phyloP scores from a whole-genome alignment of 1,284 basidiomycete species.

The Ustilago loliicola region DNA sequence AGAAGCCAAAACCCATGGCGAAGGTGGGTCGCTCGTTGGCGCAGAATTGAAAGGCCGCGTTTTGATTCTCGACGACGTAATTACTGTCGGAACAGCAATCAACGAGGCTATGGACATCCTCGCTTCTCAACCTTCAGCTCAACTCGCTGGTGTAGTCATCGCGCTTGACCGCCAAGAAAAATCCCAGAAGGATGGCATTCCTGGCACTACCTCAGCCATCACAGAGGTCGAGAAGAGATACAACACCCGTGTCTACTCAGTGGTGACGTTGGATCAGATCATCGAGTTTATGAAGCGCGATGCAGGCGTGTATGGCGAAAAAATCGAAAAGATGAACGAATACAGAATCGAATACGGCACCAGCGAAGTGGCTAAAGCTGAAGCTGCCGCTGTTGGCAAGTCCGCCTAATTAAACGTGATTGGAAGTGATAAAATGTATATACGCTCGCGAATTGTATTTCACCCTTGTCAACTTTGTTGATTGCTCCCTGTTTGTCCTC shows the following conservation, averaged over 20 bases:
- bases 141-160: conserved; percentile 88
- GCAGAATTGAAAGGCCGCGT: conserved; percentile 83
- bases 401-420: not conserved
- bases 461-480: not conserved
- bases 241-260: conserved; percentile 79
- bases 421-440: not conserved
- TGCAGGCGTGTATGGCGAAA: conserved; percentile 73
- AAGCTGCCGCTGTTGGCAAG: conserved; percentile 20
- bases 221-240: conserved; percentile 85
- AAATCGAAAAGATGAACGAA: conserved; percentile 81
- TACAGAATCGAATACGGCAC: conserved; percentile 86
- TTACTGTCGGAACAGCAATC: conserved; percentile 81
- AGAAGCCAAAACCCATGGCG: conserved; percentile 95
- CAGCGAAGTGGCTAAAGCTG: conserved; percentile 44
- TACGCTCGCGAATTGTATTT: not conserved
- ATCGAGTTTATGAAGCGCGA: conserved; percentile 84
- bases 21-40: conserved; percentile 94
- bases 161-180: conserved; percentile 91
- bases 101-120: conserved; percentile 67
- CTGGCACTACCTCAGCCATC: conserved; percentile 55
- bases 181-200: conserved; percentile 74
- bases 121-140: conserved; percentile 48
- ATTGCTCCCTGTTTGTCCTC: no score
- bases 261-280: conserved; percentile 85
- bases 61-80: conserved; percentile 90